Base-by-base conservation (phyloP, 768 basidiomycete genomes). In the Ramaria sp. region DNA sequence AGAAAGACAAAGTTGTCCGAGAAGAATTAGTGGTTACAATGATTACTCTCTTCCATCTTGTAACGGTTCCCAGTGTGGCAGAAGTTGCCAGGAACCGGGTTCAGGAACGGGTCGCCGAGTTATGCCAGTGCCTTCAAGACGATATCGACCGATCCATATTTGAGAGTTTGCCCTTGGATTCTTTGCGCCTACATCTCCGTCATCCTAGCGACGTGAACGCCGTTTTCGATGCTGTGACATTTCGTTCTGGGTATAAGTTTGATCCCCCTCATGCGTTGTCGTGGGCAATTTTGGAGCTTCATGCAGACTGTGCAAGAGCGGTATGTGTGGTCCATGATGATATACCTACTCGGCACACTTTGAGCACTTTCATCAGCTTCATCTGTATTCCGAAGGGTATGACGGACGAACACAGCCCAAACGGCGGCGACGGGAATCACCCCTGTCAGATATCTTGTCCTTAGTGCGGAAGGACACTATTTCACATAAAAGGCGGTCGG, bases 221-320 rank as follows among this genome's bases (percentile, higher is more conserved):
- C 13, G 73, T 83, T 3, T 93, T 91, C 61, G 67, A 76, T 24
- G 78, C 82, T 0, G 71, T 67, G 24, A 87, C 87, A 0, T 90
- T 91, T 66, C 73, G 83, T 53, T 77, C 84, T 42, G 91, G 89
- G 5, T 80, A 76, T 73, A 78, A 81, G 61, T 91, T 98, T 63
- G 81, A 82, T 59, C 60, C 74, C 0, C 72, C 66, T 19, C 85
- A 91, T 66, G 88, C 88, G 0, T 68, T 88, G 33, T 75, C 83
- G 0, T 96, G 93, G 93, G 78, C 82, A 6, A 73, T 85, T 6
- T 70, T 92, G 6, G 84, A 91, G 66, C 70, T 94, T 20, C 86
- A 88, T 59, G 87, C 90, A 3, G 88, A 91, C 66, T 87, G 85
- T 65, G 76, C 81, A 4, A 75, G 75, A 51, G 79, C 83, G 73